These are phyloP conservation scores for Wallacemonas sp. DNA, from an alignment of 208 protist genomes.

Conservation along the genomic window DNA sequence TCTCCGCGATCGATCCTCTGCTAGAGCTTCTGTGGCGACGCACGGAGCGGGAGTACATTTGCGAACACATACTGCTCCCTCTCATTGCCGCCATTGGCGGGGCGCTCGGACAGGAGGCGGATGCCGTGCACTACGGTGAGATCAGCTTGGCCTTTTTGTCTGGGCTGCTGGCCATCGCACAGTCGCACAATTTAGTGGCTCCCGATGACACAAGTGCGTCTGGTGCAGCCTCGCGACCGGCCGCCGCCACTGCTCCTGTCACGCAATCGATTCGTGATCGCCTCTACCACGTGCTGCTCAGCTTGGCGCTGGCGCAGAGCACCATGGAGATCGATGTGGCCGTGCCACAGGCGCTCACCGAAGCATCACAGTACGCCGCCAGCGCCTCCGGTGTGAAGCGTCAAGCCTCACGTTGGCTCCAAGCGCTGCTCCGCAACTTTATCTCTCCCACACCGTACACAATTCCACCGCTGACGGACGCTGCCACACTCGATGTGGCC, in stretches of 20 bases:
- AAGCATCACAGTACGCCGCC: background rate
- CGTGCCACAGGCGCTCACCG: slow-evolving; percentile 21
- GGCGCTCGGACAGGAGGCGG: slow-evolving; percentile 23
- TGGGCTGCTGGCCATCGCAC: slow-evolving; percentile 26
- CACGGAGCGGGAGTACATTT: slow-evolving; percentile 37
- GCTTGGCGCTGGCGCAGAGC: slow-evolving; percentile 43
- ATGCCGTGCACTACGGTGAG: slow-evolving; percentile 23
- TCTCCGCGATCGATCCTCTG: slow-evolving; percentile 41
- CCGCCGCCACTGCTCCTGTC: slow-evolving; percentile 11
- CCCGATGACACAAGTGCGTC: background rate
- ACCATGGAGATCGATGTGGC: slow-evolving; percentile 37
- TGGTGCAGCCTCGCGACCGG: background rate
- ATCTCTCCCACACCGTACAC: slow-evolving; percentile 24
- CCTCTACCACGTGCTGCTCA: slow-evolving; percentile 33
- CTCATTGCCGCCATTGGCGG: slow-evolving; percentile 24
- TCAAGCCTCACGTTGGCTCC: slow-evolving; percentile 25
- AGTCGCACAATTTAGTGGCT: slow-evolving; percentile 10
- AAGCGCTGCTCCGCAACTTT: slow-evolving; percentile 39
- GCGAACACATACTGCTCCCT: slow-evolving; percentile 33
- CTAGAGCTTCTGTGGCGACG: slow-evolving; percentile 26
- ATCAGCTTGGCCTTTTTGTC: slow-evolving; percentile 29
- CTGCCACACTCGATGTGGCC: slow-evolving; percentile 25
- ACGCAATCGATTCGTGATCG: slow-evolving; percentile 12
- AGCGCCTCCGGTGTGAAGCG: slow-evolving; percentile 16
- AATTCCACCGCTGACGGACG: slow-evolving; percentile 28